phyloP scores from a whole-genome alignment of 2,329 filamentous ascomycete genomes.

The Helminthosporium solani region DNA sequence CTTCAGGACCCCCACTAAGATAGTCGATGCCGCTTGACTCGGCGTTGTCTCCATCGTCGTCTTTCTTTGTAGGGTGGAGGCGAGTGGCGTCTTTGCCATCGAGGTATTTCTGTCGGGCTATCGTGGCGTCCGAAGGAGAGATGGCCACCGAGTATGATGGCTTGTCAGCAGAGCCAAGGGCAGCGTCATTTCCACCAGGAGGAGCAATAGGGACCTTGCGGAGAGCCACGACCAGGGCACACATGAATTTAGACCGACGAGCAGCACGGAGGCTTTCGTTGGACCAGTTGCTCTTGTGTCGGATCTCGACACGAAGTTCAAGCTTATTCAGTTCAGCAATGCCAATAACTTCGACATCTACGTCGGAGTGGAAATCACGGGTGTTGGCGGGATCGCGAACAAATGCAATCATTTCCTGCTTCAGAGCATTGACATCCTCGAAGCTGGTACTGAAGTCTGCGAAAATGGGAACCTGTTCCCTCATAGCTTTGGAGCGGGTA shows the following conservation, averaged over 20 bases:
- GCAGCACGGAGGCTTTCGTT: conserved; percentile 78
- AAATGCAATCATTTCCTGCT: conserved; percentile 80
- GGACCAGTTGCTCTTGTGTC: conserved; percentile 70
- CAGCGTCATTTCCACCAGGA: conserved; percentile 70
- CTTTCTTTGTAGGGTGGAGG: conserved; percentile 57
- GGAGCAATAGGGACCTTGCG: conserved; percentile 83
- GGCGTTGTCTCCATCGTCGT: conserved; percentile 26
- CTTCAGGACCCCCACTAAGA: conserved; percentile 25
- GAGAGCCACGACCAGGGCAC: conserved; percentile 80
- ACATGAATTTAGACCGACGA: conserved; percentile 94
- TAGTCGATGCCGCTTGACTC: conserved; percentile 38
- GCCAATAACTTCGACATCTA: conserved; percentile 74
- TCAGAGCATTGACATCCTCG: conserved; percentile 83
- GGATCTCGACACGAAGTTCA: conserved; percentile 76
- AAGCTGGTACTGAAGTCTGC: conserved; percentile 85
- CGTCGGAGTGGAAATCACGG: conserved; percentile 85
- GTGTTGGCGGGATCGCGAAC: conserved; percentile 80
- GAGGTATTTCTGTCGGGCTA: conserved; percentile 56
- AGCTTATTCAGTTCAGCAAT: conserved; percentile 88
- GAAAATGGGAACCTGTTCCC: conserved; percentile 75
- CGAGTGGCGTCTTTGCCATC: conserved; percentile 62
- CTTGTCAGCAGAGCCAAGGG: conserved; percentile 64
- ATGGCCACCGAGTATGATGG: conserved; percentile 80
- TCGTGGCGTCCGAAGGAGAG: conserved; percentile 64
- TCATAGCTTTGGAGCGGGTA: conserved; percentile 87